Conservation (phyloP, 1,284 basidiomycete species). For the Austroboletus olivaceoglutinosus region DNA sequence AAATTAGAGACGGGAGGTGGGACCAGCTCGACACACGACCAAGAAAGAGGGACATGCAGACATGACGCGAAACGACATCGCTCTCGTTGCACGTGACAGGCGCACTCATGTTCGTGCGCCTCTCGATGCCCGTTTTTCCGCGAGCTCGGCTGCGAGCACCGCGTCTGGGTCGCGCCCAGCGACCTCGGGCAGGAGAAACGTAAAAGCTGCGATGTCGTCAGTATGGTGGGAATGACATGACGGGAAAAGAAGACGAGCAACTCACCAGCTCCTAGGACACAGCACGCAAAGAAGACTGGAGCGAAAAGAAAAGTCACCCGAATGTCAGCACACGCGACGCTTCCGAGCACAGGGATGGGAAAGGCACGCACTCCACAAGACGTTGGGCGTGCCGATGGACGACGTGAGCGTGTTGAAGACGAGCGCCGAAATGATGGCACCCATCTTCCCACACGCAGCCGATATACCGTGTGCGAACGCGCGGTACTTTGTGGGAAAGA, state of each 20-base stretch:
- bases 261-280: conserved; percentile 51
- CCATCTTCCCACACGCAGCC: conserved; percentile 75
- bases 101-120: background rate
- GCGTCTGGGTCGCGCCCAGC: conserved; percentile 72
- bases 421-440: conserved; percentile 81
- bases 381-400: conserved; percentile 58
- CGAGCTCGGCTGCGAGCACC: conserved; percentile 54
- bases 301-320: conserved; percentile 5
- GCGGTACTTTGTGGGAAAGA: conserved; percentile 85
- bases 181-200: conserved; percentile 79
- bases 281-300: conserved; percentile 60
- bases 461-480: conserved; percentile 80
- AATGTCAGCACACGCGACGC: conserved; percentile 6
- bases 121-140: conserved; percentile 20
- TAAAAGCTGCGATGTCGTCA: conserved; percentile 42
- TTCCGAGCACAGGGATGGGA: too few species aligned
- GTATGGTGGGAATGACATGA: background rate
- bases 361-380: conserved; percentile 59
- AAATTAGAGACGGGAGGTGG: background rate
- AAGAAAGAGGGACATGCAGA: background rate
- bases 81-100: background rate
- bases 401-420: conserved; percentile 72
- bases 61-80: background rate
- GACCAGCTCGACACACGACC: background rate
- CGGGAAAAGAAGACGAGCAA: background rate